phyloP scores from a whole-genome alignment of 2,329 filamentous ascomycete genomes.

The Venturia carpophila region DNA sequence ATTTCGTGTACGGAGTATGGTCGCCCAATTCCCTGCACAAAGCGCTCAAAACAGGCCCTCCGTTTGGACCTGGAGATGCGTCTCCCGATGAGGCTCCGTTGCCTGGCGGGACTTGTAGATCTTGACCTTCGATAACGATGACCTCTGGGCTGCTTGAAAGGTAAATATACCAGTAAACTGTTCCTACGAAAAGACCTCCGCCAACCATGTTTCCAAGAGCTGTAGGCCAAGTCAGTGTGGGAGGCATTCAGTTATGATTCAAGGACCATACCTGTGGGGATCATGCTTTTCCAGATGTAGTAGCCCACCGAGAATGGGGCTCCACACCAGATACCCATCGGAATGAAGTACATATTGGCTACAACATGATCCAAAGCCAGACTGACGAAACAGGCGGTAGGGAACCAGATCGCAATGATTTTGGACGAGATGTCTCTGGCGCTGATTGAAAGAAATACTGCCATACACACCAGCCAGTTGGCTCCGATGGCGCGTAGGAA shows the following conservation, averaged over 20 bases:
- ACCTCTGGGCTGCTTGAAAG: not conserved
- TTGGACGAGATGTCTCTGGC: conserved; percentile 24
- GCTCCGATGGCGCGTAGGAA: conserved; percentile 24
- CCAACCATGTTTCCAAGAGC: conserved; percentile 25
- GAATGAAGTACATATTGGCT: conserved; percentile 8
- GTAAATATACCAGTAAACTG: conserved; percentile 14
- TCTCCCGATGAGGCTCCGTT: not conserved
- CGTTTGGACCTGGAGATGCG: not conserved
- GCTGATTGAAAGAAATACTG: conserved; percentile 23
- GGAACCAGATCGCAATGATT: conserved; percentile 26
- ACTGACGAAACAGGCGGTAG: conserved; percentile 24
- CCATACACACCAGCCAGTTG: conserved; percentile 25
- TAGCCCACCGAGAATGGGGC: conserved; percentile 24
- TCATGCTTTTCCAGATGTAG: conserved; percentile 28
- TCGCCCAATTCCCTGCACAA: not conserved
- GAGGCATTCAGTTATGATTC: not conserved
- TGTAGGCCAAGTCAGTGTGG: not conserved
- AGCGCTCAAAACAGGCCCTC: not conserved
- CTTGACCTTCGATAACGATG: not conserved
- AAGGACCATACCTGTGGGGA: conserved; percentile 21
- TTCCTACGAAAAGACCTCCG: conserved; percentile 16
- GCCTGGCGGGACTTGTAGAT: not conserved
- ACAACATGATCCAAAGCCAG: conserved; percentile 23
- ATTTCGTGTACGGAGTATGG: not conserved
- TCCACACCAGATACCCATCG: conserved; percentile 23